Evolutionary conservation across 495 filamentous ascomycete species (phyloP), one percentile per base, ranked within the genome.

Genomic region (Podospora comata): DNA sequence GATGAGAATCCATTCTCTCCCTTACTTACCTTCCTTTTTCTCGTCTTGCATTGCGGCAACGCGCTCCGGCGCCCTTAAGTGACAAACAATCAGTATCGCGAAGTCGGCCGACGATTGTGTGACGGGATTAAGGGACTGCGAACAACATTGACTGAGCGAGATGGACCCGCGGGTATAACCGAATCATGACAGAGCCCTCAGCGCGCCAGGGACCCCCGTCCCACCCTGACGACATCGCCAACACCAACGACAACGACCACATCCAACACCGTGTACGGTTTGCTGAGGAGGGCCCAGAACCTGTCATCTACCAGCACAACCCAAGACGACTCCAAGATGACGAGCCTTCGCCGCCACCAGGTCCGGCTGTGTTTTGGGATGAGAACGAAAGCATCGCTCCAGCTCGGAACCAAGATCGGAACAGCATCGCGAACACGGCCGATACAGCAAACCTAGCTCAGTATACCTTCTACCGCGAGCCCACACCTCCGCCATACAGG

Each of bases 381-480:
- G 73, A 72, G 4, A 19, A 58, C 5, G 55, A 58, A 18, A 58
- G 55, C 23, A 26, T 58, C 11, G 23, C 55, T 58, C 55, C 55
- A 19, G n/a, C 5, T 67, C 62, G 62, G 44, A 68, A 73, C 39
- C 67, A 59, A 34, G 70, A 73, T 19, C 39, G n/a, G 5, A 64
- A 60, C 23, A 65, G 27, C 34, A 32, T 60, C 6, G 58, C 48
- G 18, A 26, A 16, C 16, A 64, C 61, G 23, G 53, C 65, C 58
- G 65, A 27, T 44, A 67, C 65, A 7, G 64, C 65, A 15, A 71
- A 71, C 3, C 65, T 67, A 18, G 67, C 67, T 1, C 65, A 71
- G 28, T 79, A 76, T 58, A 80, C 78, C 0, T 80, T 80, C 67
- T 79, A 78, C 70, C 78, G 78, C 39, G 78, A 80, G 39, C 68